Base-by-base conservation (phyloP, 2,329 filamentous ascomycete species). In the Alternaria consortialis region DNA sequence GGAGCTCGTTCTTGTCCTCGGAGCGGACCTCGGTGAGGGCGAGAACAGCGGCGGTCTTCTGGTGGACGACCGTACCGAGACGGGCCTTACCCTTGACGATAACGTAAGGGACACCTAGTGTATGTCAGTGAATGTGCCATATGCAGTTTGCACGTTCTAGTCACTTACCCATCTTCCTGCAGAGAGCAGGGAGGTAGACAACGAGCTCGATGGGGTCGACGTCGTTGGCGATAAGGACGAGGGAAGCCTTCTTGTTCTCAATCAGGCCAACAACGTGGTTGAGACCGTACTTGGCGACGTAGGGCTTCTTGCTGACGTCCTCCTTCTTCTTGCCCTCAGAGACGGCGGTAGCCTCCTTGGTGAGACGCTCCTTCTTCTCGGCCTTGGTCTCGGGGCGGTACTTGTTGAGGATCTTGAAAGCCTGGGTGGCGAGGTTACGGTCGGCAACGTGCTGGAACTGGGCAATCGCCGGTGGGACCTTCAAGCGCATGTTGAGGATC, bases 291-390 rank as follows among this genome's bases (percentile, higher is more conserved):
- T 99, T 99, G 88, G 95, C 94, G 73, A 91, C 86, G 86, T 97
- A 99, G 79, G 95, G 95, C 92, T 99, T 99, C 93, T 98, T 98
- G 91, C 89, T 92, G 82, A 97, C 94, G 79, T 77, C 75, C 89
- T 99, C 96, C 92, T 98, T 98, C 92, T 98, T 99, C 92, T 98
- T 97, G 84, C 96, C 95, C 84, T 98, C 94, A 82, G 93, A 90
- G 82, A 99, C 89, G 79, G 95, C 96, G 77, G 94, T 97, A 71
- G 96, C 95, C 89, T 99, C 95, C 89, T 97, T 93, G 83, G 92
- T 89, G 72, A 99, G 88, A 85, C 95, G 93, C 88, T 99, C 96
- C 90, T 98, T 99, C 93, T 99, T 99, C 91, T 98, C 94, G 77
- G 87, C 86, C 90, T 97, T 98, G 84, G 92, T 96, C 89, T 99